These are phyloP conservation scores for Heterobasidion irregulare DNA, from an alignment of 1,284 basidiomycete genomes.

Conservation along the genomic window DNA sequence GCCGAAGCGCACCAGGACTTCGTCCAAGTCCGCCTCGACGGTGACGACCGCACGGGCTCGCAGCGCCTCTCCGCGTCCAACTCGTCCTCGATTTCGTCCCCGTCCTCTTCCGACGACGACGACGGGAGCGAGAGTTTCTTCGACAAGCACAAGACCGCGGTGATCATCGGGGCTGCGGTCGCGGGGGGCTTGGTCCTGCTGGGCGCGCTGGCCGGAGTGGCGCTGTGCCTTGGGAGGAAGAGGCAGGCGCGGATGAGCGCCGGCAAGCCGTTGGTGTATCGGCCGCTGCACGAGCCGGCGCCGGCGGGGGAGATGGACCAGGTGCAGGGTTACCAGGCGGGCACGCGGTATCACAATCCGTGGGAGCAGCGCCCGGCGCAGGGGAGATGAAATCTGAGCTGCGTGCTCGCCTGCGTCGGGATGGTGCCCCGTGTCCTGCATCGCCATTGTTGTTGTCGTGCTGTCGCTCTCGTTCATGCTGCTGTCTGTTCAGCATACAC, in stretches of 20 bases:
- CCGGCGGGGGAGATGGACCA: background rate
- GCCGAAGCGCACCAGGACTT: slow-evolving; percentile 15
- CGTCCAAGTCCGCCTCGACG: slow-evolving; percentile 38
- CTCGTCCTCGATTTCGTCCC: background rate
- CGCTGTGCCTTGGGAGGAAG: background rate
- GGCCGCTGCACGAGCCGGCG: background rate
- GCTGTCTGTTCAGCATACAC: too few relatives aligned
- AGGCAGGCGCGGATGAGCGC: background rate
- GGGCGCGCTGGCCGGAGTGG: background rate
- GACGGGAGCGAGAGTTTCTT: background rate
- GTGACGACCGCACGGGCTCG: slow-evolving; percentile 34
- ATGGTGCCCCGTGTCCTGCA: too few relatives aligned
- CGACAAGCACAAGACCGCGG: background rate
- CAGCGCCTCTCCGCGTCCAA: background rate
- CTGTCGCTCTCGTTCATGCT: too few relatives aligned
- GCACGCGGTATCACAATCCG: too few relatives aligned
- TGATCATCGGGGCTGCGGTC: background rate
- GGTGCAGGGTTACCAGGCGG: too few relatives aligned
- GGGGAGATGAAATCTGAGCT: too few relatives aligned
- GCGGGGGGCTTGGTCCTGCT: background rate
- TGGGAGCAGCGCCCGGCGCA: too few relatives aligned
- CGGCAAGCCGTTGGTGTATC: background rate
- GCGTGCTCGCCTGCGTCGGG: too few relatives aligned
- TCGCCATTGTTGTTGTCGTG: too few relatives aligned
- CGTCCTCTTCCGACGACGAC: background rate